Evolutionary conservation across 768 basidiomycete genomes (phyloP), one percentile per base, ranked within the genome.

Genomic region (Baorangia bicolor): DNA sequence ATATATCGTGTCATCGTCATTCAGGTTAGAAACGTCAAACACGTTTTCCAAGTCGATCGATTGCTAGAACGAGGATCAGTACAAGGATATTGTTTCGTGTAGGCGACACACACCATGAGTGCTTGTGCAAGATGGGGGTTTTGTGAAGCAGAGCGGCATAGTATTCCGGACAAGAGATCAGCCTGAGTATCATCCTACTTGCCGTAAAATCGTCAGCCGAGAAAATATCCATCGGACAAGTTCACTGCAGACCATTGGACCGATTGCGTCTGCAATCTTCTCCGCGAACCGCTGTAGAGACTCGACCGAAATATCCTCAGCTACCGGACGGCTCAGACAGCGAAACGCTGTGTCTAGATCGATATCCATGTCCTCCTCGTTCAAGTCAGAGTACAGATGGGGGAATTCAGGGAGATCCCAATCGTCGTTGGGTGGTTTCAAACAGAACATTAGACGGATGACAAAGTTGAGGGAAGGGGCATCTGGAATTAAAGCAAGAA

Each of bases 391-490:
- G 59, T 85, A 83, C 23, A 90, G 65, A 65, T 86, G 81, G 0
- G 90, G 89, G 62, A 91, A 92, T 12, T 83, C 82, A 2, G 82
- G 83, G 27, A 82, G 72, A 55, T 90, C 88, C 88, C 88, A 92
- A 53, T 92, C 89, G n/a, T 90, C 86, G 57, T 84, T 81, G 12
- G 81, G 74, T 0, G 88, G 88, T 64, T 92, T 92, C 45, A 92
- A 74, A 65, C 88, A 90, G 62, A 91, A 87, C 81, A 91, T 86
- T 23, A 92, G 75, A 27, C 86, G 80, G 37, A 88, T 78, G 46
- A 88, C 78, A 14, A 90, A 79, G 7, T 81, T 74, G 6, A 92
- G 77, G 1, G 84, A 77, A 2, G 88, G 87, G 0, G 85, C 73
- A 40, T 83, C 76, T 11, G 86, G 83, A 18, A 88, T 81, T 27